Evolutionary conservation across 768 basidiomycete species (phyloP), one percentile per base, ranked within the genome.

Genomic region (Neoboletus magnificus): DNA sequence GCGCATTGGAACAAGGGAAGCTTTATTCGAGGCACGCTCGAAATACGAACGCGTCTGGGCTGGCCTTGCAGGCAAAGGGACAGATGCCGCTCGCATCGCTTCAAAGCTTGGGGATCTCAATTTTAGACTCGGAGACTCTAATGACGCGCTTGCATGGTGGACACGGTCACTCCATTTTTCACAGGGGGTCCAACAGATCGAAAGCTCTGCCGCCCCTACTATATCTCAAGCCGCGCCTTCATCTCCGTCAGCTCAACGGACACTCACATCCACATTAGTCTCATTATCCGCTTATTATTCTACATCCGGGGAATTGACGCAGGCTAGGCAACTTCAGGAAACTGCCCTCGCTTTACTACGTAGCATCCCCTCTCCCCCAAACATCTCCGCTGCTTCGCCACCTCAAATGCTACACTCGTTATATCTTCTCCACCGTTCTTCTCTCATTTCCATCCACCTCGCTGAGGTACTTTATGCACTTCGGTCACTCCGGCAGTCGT

Each of bases 271-370:
- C 23, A 74, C 81, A 13, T 74, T 91, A 4, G 80, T 89, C 8
- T 87, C 89, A n/a, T 66, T 87, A 23, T 91, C 89, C 22, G 84
- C 85, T 5, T 81, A 79, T 62, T 86, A 86, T 64, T 83, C 88
- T 16, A 82, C 78, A 23, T 77, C 82, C 3, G 80, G 82, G 15
- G 75, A 80, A 51, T 71, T 88, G 15, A 64, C 63, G 27, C 73
- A 83, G 60, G 89, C 89, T 7, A 79, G 76, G 61, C 68, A 70
- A 27, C 57, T 86, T 16, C 81, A 90, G 66, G 80, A 87, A 66
- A 69, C 73, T 0, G 73, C 83, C 1, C 77, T 91, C 23, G 61
- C 69, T 23, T 71, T 87, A 42, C 73, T 90, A 53, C 79, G 82
- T 44, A 77, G 78, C 33, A 78, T 85, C 50, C 76, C 65, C n/a